Base-by-base conservation (phyloP, 148 eudicot species). In the Suaeda aralocaspica region DNA sequence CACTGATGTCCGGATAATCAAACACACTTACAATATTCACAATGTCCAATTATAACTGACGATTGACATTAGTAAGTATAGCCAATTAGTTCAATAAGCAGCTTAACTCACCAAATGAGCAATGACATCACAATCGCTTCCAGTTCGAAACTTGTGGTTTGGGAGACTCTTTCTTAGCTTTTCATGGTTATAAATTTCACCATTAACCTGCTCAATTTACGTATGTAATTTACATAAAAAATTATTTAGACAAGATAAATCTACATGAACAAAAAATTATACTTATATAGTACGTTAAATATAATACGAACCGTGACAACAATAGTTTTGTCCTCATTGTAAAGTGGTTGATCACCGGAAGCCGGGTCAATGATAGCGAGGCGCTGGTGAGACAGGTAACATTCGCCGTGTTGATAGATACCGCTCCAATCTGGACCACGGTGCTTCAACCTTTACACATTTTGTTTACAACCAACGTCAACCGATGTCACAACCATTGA, bases 351-450 rank as follows among this genome's bases (percentile, higher is more conserved):
- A 77, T 92, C 98, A 50, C 96, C 98, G 6, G 96, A 90, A 70
- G 96, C 94, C 12, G 98, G 96, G 62, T 92, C 98, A 15, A 92
- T 75, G 42, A 92, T 85, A 0, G 98, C 96, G 6, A 92, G 85
- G 28, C 98, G 85, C 73, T 92, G 96, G 67, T 92, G 98, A 13
- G 94, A 76, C 69, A 93, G 62, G 74, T 84, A 90, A 70, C 50
- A 85, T 60, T 79, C 95, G 15, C 90, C 86, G 55, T 88, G 77
- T 42, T 93, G 98, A 74, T 88, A 84, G 7, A 93, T 64, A 16
- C 98, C 96, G 70, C 94, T 85, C 98, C 96, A 93, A 63, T 90
- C 96, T 0, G 98, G 98, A 10, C 98, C 98, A 6, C 97, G 83
- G 60, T 92, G 96, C 86, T 85, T 92, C 80, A 92, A 79, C 70